phyloP scores from a whole-genome alignment of 2,329 filamentous ascomycete species.

The Claviceps citrina region DNA sequence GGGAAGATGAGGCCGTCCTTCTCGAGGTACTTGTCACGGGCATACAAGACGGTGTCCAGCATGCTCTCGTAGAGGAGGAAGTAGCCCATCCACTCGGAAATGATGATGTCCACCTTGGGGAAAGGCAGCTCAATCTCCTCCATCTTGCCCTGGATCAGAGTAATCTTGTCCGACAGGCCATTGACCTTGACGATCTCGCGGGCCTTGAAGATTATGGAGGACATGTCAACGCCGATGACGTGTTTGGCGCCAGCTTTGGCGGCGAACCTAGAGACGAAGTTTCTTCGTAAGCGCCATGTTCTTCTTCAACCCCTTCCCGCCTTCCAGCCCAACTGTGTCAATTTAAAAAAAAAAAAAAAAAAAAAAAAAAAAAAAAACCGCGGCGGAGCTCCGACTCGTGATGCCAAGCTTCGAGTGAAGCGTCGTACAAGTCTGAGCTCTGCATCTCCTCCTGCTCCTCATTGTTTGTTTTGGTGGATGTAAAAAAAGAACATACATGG shows the following conservation, averaged over 20 bases:
- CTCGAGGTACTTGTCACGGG: conserved; percentile 77
- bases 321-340: too few relatives aligned
- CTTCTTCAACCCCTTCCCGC: too few relatives aligned
- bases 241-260: conserved; percentile 93
- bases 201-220: conserved; percentile 97
- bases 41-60: conserved; percentile 95
- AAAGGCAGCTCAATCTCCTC: conserved; percentile 90
- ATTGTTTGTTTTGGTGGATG: not conserved
- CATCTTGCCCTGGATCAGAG: conserved; percentile 97
- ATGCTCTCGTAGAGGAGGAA: conserved; percentile 98
- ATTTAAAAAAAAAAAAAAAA: too few relatives aligned
- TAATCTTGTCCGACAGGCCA: conserved; percentile 90
- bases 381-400: too few relatives aligned
- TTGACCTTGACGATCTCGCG: conserved; percentile 86
- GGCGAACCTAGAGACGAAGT: conserved; percentile 57
- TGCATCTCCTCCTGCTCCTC: not conserved
- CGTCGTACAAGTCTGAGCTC: not conserved
- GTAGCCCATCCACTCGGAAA: conserved; percentile 99
- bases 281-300: conserved; percentile 1
- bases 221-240: conserved; percentile 98
- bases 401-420: not conserved
- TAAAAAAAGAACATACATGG: conserved; percentile 87
- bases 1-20: conserved; percentile 91
- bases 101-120: conserved; percentile 96
- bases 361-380: too few relatives aligned